These are phyloP conservation scores for Russula sp. DNA, from an alignment of 768 basidiomycete genomes.

Conservation along the genomic window DNA sequence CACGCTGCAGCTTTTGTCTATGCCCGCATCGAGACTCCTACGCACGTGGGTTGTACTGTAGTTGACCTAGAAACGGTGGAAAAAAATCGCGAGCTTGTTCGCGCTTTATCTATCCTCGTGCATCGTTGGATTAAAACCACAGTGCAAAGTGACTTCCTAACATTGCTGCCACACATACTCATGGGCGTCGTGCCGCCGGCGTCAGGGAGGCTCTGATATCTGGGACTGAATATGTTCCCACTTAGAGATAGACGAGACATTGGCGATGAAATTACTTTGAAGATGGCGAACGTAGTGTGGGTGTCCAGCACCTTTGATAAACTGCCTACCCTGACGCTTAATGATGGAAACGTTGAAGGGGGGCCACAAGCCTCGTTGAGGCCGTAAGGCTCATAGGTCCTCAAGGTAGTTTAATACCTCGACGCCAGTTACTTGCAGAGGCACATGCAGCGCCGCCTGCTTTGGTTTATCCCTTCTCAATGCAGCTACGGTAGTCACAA, in stretches of 20 bases:
- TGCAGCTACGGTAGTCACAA: conserved; percentile 42
- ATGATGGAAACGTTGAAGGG: conserved; percentile 33
- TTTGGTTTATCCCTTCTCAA: conserved; percentile 46
- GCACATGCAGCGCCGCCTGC: conserved; percentile 47
- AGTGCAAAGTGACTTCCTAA: conserved; percentile 52
- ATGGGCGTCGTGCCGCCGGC: conserved; percentile 29
- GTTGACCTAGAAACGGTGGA: conserved; percentile 45
- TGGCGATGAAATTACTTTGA: conserved; percentile 54
- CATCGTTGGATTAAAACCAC: conserved; percentile 52
- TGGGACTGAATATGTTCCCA: conserved; percentile 40
- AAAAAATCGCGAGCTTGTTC: conserved; percentile 40
- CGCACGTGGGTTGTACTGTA: conserved; percentile 54
- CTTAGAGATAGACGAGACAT: conserved; percentile 41
- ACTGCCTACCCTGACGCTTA: background rate
- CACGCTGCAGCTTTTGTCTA: conserved; percentile 14
- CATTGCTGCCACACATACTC: conserved; percentile 35
- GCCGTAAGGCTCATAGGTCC: conserved; percentile 37
- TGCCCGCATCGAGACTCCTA: conserved; percentile 17
- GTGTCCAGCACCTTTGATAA: background rate
- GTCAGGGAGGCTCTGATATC: conserved; percentile 36
- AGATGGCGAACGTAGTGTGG: conserved; percentile 54
- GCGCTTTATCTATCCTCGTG: conserved; percentile 42
- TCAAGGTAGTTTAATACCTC: conserved; percentile 23
- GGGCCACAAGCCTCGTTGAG: conserved; percentile 42
- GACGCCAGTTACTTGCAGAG: conserved; percentile 29